Evolutionary conservation across 1,284 basidiomycete species (phyloP).

Genomic region (Sporisorium graminicola): DNA sequence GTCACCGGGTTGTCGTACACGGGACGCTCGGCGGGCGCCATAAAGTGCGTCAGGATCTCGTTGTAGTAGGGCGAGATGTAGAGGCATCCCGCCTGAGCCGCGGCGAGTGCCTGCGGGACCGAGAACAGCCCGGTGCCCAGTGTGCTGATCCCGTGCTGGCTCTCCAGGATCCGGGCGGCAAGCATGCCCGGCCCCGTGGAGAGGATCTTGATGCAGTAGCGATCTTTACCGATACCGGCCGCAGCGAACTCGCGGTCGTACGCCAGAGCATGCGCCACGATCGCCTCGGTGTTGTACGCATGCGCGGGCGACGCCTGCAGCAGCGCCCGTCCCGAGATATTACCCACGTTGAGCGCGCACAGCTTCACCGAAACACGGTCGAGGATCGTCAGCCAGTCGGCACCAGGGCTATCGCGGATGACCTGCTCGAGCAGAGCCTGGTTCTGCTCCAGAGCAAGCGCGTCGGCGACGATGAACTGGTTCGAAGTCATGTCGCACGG

Average conservation of each 20-base stretch:
- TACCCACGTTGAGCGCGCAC: constrained; percentile 31
- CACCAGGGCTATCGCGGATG: constrained; percentile 23
- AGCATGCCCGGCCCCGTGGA: constrained; percentile 67
- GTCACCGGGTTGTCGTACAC: constrained; percentile 25
- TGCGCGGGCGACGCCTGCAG: constrained; percentile 32
- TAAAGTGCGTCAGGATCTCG: constrained; percentile 66
- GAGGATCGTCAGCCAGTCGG: constrained; percentile 31
- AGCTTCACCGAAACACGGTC: constrained; percentile 32
- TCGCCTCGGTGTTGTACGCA: constrained; percentile 29
- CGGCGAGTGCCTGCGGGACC: constrained; percentile 68
- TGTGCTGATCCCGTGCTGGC: constrained; percentile 65
- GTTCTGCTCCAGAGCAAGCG: constrained; percentile 19
- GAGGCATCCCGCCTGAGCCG: constrained; percentile 66
- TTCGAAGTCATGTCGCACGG: constrained; percentile 49
- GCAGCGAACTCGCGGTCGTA: constrained; percentile 33
- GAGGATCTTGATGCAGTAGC: constrained; percentile 70
- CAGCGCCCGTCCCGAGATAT: constrained; percentile 31
- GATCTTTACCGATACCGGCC: constrained; percentile 42
- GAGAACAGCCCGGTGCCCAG: constrained; percentile 69
- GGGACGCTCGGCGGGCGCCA: constrained; percentile 10
- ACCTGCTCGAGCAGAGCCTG: constrained; percentile 23
- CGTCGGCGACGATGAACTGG: constrained; percentile 46
- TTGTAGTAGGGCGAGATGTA: constrained; percentile 69
- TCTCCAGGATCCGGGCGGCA: constrained; percentile 54
- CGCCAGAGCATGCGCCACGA: constrained; percentile 31